Base-by-base conservation (phyloP, 768 basidiomycete species). In the Fomitopsis pulvina region DNA sequence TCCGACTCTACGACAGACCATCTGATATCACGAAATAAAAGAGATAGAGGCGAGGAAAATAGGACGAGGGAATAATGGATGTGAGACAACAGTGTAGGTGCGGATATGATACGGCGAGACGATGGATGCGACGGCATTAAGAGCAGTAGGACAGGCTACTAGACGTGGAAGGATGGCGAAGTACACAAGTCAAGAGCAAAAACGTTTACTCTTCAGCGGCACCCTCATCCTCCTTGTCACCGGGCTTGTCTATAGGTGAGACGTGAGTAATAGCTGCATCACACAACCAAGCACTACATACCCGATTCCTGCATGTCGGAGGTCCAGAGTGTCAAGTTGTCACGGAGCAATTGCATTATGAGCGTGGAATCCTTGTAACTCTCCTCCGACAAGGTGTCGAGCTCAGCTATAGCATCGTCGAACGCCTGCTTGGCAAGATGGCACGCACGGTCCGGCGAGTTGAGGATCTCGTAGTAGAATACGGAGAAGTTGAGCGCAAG, bases 401-500 rank as follows among this genome's bases (percentile, higher is more conserved):
- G 91, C 74, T 98, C 94, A 59, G 94, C 93, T 67, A 98, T 97
- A 41, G 95, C 95, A 68, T 97, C 94, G 57, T 97, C 94, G 70
- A 98, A 98, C 7, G 95, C 94, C 71, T 96, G 92, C 77, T 98
- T 98, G 68, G 94, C 94, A 59, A 97, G 87, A 66, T 94, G 91
- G 77, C 94, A 96, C 45, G 95, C 95, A 70, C 92, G 91, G 72
- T 96, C 94, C 59, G 95, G 93, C 71, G 87, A 89, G 83, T 96
- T 96, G 70, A 96, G 85, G 68, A 97, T 96, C 73, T 97, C 94
- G 75, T 96, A 96, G 81, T 97, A 97, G 81, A 98, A 97, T 44
- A 98, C 94, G 47, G 92, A 96, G 83, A 97, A 97, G 82, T 98
- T 98, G 65, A 98, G 80, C 41, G 94, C 94, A 48, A 98, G 88